Evolutionary conservation across 179 eudicot species (phyloP).

Genomic region (Heliamphora ciliata): DNA sequence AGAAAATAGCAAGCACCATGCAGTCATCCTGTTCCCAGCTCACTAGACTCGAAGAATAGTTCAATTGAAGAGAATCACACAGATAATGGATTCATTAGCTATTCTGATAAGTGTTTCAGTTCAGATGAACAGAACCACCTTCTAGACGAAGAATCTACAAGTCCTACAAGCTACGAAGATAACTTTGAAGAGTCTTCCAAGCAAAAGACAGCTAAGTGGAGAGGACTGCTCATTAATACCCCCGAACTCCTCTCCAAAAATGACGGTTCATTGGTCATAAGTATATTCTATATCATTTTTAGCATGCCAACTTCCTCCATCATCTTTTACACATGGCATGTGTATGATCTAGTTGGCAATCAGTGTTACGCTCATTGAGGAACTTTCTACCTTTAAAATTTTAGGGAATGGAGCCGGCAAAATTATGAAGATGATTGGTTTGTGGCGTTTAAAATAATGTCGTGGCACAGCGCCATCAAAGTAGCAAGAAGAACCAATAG

Average conservation of each 20-base stretch:
- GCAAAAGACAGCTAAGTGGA: slow-evolving; percentile 33
- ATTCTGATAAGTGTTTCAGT: slow-evolving; percentile 18
- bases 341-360: slow-evolving; percentile 4
- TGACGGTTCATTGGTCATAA: slow-evolving; percentile 74
- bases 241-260: slow-evolving; percentile 51
- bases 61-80: slow-evolving; percentile 29
- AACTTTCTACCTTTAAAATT: background rate
- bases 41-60: slow-evolving; percentile 25
- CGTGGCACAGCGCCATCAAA: slow-evolving; percentile 35
- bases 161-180: slow-evolving; percentile 31
- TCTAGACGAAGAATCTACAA: slow-evolving; percentile 24
- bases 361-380: background rate
- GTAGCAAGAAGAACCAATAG: background rate
- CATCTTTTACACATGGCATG: background rate
- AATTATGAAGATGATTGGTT: background rate
- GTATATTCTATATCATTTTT: background rate
- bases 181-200: slow-evolving; percentile 20
- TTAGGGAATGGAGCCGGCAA: background rate
- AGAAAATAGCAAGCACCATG: slow-evolving; percentile 35
- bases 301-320: background rate
- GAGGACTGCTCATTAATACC: slow-evolving; percentile 43
- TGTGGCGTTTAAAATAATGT: background rate
- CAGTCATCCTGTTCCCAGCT: slow-evolving; percentile 19
- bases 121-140: slow-evolving; percentile 21
- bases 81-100: slow-evolving; percentile 31